Conservation (phyloP, 1,284 basidiomycete genomes). For the Hemileia vastatrix region DNA sequence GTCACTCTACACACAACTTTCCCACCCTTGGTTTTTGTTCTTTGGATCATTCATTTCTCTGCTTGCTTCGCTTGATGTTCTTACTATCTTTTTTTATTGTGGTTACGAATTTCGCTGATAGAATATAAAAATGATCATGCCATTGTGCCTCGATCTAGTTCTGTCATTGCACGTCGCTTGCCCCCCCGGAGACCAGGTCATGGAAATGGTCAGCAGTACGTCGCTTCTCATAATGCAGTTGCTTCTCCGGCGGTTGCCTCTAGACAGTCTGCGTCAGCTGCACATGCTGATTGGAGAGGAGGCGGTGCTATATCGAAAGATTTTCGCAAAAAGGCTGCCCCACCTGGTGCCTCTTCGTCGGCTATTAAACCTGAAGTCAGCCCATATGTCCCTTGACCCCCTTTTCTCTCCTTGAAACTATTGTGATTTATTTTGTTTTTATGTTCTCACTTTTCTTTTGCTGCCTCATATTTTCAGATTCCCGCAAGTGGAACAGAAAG, state of each 20-base stretch:
- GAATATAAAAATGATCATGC: slow-evolving; percentile 86
- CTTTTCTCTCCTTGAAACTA: slow-evolving; percentile 1
- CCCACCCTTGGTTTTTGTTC: not conserved
- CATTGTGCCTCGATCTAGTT: slow-evolving; percentile 86
- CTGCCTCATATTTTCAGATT: slow-evolving; percentile 21
- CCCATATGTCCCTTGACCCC: not conserved
- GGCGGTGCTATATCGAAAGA: slow-evolving; percentile 44
- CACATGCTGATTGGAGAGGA: slow-evolving; percentile 25
- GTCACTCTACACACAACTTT: too few species aligned
- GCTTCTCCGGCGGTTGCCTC: not conserved
- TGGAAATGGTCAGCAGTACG: slow-evolving; percentile 81
- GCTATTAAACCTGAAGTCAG: not conserved
- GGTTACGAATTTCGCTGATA: slow-evolving; percentile 44
- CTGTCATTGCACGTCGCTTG: slow-evolving; percentile 80
- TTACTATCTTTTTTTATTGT: too few species aligned
- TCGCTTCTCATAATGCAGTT: slow-evolving; percentile 48
- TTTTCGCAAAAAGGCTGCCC: slow-evolving; percentile 41
- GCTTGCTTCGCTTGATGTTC: too few species aligned
- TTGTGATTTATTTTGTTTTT: too few species aligned
- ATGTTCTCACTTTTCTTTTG: too few species aligned
- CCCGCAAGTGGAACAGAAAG: slow-evolving; percentile 39
- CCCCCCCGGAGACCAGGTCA: slow-evolving; percentile 77
- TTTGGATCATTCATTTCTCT: not conserved
- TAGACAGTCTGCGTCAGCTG: slow-evolving; percentile 7
- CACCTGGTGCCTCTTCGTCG: not conserved